Evolutionary conservation across 2,329 filamentous ascomycete genomes (phyloP).

Genomic region (Cladorrhinum sp.): DNA sequence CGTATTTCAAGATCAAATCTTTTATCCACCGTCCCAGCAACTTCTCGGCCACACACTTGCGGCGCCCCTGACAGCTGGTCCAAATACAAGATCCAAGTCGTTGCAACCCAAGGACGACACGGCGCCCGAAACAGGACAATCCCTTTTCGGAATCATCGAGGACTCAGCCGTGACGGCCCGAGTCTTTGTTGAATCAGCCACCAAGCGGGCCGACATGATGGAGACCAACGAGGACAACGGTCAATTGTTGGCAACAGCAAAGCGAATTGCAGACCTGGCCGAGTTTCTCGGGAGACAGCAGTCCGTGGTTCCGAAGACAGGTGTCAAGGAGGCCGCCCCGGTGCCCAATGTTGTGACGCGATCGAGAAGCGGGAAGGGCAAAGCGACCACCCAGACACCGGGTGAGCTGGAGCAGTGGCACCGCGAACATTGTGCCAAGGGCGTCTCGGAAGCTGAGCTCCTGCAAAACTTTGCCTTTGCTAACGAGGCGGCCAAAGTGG

Average conservation of each 20-base stretch:
- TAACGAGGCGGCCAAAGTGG: constrained; percentile 14
- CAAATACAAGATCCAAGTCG: not conserved
- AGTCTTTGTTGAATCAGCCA: not conserved
- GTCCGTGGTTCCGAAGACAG: not conserved
- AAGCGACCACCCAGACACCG: not conserved
- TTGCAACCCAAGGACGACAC: not conserved
- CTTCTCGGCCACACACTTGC: constrained; percentile 35
- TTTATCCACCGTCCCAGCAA: constrained; percentile 35
- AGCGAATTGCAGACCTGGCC: not conserved
- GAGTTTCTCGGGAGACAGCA: not conserved
- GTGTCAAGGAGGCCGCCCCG: not conserved
- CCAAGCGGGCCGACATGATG: not conserved
- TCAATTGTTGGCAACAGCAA: not conserved
- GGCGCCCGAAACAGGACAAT: constrained; percentile 27
- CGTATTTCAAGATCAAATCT: constrained; percentile 33
- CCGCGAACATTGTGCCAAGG: constrained; percentile 31
- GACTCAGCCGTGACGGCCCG: constrained; percentile 25
- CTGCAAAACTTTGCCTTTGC: constrained; percentile 29
- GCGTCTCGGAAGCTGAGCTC: constrained; percentile 37
- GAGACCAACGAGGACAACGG: not conserved
- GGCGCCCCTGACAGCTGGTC: not conserved
- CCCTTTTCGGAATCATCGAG: constrained; percentile 28
- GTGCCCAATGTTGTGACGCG: not conserved
- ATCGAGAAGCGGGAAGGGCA: not conserved
- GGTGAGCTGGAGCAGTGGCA: constrained; percentile 9